These are phyloP conservation scores for Lodderomyces elongisporus DNA, from an alignment of 1,139 yeast species.

Conservation along the genomic window DNA sequence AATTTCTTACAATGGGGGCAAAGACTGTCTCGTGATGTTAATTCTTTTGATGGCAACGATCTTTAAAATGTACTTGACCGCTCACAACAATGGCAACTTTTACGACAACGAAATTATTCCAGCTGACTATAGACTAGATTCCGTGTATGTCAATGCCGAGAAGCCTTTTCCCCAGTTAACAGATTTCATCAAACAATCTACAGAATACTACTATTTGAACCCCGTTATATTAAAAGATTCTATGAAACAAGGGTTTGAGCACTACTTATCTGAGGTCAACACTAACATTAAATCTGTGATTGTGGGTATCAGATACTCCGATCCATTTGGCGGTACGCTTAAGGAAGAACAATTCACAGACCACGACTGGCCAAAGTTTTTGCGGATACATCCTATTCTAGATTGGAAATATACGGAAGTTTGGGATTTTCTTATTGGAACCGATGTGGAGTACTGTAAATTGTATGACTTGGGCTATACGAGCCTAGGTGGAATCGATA, in stretches of 20 bases:
- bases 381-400: conserved; percentile 74
- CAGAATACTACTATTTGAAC: conserved; percentile 40
- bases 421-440: conserved; percentile 61
- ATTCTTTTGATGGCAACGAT: conserved; percentile 59
- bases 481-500: conserved; percentile 68
- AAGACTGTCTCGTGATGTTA: conserved; percentile 83
- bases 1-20: conserved; percentile 84
- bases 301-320: conserved; percentile 78
- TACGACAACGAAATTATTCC: conserved; percentile 16
- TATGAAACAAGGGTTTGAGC: conserved; percentile 61
- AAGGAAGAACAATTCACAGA: conserved; percentile 63
- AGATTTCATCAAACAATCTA: conserved; percentile 40
- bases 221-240: conserved; percentile 42
- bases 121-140: conserved; percentile 37
- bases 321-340: conserved; percentile 64
- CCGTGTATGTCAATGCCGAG: conserved; percentile 70
- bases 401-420: conserved; percentile 77
- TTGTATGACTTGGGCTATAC: conserved; percentile 79
- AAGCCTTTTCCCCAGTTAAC: conserved; percentile 58
- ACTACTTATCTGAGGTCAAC: conserved; percentile 43
- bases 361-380: conserved; percentile 81
- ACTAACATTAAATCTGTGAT: conserved; percentile 57
- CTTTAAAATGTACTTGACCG: conserved; percentile 25
- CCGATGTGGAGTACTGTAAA: conserved; percentile 55
- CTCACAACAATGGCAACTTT: neutral